Conservation (phyloP, 139 green algal genomes). For the Chlamydomonas incerta region DNA sequence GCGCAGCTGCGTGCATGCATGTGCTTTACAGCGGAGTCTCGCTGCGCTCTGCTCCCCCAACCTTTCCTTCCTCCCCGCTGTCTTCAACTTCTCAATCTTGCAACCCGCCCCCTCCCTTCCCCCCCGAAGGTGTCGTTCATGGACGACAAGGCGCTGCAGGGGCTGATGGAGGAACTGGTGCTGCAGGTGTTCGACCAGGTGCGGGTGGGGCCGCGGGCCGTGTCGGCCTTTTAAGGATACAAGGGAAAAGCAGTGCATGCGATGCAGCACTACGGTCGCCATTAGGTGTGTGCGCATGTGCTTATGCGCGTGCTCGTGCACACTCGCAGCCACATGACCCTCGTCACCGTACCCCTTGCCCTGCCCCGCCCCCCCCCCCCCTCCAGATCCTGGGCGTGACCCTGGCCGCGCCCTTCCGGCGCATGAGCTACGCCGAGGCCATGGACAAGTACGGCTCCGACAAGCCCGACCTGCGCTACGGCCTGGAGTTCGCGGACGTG, state of each 20-base stretch:
- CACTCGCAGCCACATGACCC: not conserved
- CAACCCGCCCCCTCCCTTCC: too few species aligned
- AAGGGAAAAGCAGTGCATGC: too few species aligned
- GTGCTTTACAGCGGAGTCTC: too few species aligned
- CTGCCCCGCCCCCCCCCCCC: not conserved
- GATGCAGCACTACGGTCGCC: too few species aligned
- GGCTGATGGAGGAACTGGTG: slow-evolving; percentile 88
- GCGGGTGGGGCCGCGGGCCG: not conserved
- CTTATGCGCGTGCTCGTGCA: too few species aligned
- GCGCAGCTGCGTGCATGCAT: too few species aligned
- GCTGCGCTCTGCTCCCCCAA: too few species aligned
- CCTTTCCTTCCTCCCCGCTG: too few species aligned
- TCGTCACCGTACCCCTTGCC: not conserved
- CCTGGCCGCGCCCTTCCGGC: slow-evolving; percentile 77
- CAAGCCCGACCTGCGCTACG: slow-evolving; percentile 93
- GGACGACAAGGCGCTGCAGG: slow-evolving; percentile 84
- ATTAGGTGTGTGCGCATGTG: too few species aligned
- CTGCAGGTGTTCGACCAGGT: slow-evolving; percentile 74
- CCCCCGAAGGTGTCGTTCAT: slow-evolving; percentile 73
- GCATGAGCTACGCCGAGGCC: slow-evolving; percentile 93
- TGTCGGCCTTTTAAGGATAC: too few species aligned
- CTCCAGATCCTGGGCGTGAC: slow-evolving; percentile 66
- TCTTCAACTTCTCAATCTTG: too few species aligned
- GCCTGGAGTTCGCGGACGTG: slow-evolving; percentile 82
- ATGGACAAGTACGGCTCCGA: slow-evolving; percentile 83